Conservation (phyloP, 257 asterid species). For the Nicotiana noctiflora region DNA sequence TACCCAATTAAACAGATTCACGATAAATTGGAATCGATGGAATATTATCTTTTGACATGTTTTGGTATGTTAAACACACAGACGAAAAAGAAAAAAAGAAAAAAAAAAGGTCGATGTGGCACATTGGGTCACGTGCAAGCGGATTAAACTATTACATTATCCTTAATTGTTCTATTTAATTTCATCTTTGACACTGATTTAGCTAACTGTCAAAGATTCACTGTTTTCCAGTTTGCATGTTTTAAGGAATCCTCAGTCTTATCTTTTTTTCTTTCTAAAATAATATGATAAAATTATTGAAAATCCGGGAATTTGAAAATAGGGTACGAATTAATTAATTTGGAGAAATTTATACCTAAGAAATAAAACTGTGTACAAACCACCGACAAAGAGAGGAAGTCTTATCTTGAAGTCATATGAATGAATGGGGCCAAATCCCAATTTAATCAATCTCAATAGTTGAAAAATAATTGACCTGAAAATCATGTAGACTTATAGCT, state of each 20-base stretch:
- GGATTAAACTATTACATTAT: slow-evolving; percentile 14
- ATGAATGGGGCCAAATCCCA: background rate
- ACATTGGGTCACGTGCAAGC: background rate
- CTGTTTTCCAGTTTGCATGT: background rate
- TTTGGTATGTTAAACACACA: background rate
- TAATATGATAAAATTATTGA: background rate
- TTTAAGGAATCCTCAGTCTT: background rate
- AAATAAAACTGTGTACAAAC: background rate
- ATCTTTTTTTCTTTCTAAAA: no score
- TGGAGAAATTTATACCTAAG: background rate
- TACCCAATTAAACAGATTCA: no score
- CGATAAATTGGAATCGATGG: no score
- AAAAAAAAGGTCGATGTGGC: background rate
- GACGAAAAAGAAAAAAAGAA: no score
- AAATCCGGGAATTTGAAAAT: background rate
- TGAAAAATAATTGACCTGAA: background rate
- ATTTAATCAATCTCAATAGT: background rate
- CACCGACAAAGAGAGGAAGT: background rate
- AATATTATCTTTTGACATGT: background rate
- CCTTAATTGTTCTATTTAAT: background rate
- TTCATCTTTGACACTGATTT: background rate
- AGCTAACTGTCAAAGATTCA: background rate
- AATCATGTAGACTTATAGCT: slow-evolving; percentile 1
- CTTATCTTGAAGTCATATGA: background rate
- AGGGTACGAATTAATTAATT: background rate